phyloP scores from a whole-genome alignment of 1,139 yeast genomes.

The Yamadazyma mexicana region DNA sequence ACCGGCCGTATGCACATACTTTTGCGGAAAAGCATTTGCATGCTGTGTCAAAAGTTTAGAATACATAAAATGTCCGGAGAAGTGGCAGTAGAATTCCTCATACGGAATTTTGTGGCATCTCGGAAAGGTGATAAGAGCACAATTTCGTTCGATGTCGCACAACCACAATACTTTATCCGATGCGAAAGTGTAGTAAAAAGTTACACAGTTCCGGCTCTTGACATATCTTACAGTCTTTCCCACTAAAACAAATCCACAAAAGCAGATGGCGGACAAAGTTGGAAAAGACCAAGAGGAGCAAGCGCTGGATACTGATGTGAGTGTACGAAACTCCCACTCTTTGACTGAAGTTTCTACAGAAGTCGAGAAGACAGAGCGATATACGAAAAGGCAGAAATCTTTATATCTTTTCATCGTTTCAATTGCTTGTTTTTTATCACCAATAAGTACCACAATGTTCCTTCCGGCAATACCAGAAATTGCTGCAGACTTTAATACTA shows the following conservation, averaged over 20 bases:
- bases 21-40: too few relatives aligned
- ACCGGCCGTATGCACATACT: too few relatives aligned
- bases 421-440: constrained; percentile 33
- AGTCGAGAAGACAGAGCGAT: background rate
- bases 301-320: background rate
- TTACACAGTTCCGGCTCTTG: too few relatives aligned
- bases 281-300: background rate
- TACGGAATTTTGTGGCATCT: too few relatives aligned
- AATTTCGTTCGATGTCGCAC: too few relatives aligned
- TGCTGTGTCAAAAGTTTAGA: too few relatives aligned
- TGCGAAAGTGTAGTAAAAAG: too few relatives aligned
- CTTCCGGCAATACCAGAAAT: constrained; percentile 50
- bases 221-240: too few relatives aligned
- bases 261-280: background rate
- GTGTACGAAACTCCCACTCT: background rate
- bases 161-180: too few relatives aligned
- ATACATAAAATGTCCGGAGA: too few relatives aligned
- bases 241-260: background rate
- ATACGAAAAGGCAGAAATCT: background rate
- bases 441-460: constrained; percentile 40
- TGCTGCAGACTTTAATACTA: constrained; percentile 40
- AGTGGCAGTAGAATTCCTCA: too few relatives aligned
- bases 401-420: constrained; percentile 17
- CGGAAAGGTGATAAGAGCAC: too few relatives aligned
- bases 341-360: background rate